Conservation (phyloP, 108 stramenopile species). For the Bacterosira constricta region DNA sequence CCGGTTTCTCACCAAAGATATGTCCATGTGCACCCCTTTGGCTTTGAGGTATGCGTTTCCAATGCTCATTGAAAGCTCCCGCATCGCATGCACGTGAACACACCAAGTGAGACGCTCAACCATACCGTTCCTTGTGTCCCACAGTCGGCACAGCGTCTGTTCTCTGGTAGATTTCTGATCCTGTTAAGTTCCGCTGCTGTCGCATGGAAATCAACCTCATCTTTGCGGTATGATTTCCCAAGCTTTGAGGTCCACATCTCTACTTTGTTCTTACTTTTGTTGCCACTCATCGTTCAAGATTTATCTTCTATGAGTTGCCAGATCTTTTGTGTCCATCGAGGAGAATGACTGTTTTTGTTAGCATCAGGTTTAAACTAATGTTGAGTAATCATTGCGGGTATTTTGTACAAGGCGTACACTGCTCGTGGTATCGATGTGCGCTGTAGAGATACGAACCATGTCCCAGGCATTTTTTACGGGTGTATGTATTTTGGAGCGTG, state of each 20-base stretch:
- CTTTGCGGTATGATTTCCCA: conserved; percentile 35
- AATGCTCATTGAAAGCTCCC: conserved; percentile 77
- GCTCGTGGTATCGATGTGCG: too few species aligned
- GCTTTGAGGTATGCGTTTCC: conserved; percentile 77
- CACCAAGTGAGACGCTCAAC: conserved; percentile 62
- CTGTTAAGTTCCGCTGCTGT: conserved; percentile 16
- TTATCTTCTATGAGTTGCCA: too few species aligned
- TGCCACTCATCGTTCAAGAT: too few species aligned
- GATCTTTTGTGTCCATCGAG: too few species aligned
- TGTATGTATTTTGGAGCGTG: too few species aligned
- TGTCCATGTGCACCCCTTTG: conserved; percentile 52
- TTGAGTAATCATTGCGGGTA: too few species aligned
- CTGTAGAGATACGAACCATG: too few species aligned
- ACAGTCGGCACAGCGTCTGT: conserved; percentile 52
- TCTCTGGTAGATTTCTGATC: conserved; percentile 28
- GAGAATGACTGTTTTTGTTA: too few species aligned
- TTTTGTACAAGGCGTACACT: too few species aligned
- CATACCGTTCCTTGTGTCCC: conserved; percentile 24
- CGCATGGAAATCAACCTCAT: conserved; percentile 20
- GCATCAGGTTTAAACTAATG: too few species aligned
- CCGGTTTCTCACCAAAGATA: conserved; percentile 8
- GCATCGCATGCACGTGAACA: conserved; percentile 78
- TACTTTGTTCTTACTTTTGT: conserved; percentile 9
- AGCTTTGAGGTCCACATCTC: conserved; percentile 47
- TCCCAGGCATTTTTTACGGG: too few species aligned